A percentile compares a stretch with the other conserved stretches of the same genome.
phyloP scores from a whole-genome alignment of 495 filamentous ascomycete genomes.

The Trichoderma asperelloides region DNA sequence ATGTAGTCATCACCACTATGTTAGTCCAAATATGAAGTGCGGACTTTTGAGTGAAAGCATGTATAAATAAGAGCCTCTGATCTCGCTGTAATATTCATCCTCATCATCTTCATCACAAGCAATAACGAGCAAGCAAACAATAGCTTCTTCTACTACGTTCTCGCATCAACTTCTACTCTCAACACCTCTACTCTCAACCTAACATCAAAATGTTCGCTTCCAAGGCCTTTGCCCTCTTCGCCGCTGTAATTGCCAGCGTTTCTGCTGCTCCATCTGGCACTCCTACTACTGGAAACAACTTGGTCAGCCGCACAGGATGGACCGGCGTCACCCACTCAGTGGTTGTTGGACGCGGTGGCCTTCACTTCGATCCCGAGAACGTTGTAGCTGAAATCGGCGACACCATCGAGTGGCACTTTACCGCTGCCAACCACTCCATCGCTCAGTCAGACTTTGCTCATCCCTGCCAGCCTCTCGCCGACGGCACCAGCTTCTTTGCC shows the following conservation, averaged over 20 bases:
- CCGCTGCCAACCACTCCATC: slow-evolving; percentile 49
- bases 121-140: background rate
- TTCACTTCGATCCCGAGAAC: slow-evolving; percentile 42
- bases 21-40: background rate
- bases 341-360: slow-evolving; percentile 39
- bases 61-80: background rate
- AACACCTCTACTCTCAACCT: background rate
- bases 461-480: slow-evolving; percentile 13
- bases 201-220: background rate
- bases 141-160: background rate
- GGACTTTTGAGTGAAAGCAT: background rate
- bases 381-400: slow-evolving; percentile 43
- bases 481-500: slow-evolving; percentile 13
- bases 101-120: slow-evolving; percentile 1
- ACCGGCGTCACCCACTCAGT: slow-evolving; percentile 37
- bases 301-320: background rate
- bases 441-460: slow-evolving; percentile 40
- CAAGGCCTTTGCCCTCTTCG: background rate
- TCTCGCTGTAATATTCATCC: background rate
- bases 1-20: background rate
- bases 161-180: background rate
- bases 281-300: background rate
- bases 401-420: slow-evolving; percentile 48
- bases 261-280: background rate
- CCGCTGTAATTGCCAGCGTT: background rate